Conservation (phyloP, 305 asterid genomes). For the Plantago lanceolata region DNA sequence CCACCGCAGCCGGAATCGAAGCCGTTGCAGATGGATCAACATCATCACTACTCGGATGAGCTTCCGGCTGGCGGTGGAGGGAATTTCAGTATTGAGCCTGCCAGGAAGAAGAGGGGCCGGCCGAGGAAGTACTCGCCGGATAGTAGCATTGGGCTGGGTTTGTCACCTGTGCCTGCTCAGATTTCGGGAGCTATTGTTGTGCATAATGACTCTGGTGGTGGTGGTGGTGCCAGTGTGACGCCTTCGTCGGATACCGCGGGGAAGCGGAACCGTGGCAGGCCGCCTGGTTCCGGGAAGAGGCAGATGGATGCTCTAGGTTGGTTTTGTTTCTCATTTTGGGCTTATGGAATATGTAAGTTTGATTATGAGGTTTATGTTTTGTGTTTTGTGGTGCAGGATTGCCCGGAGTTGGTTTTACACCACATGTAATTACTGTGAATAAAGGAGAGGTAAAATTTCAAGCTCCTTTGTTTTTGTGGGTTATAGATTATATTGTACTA, state of each 20-base stretch:
- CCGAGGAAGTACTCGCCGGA: conserved; percentile 75
- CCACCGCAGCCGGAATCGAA: conserved; percentile 4
- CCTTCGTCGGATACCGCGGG: conserved; percentile 48
- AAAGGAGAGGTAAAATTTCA: conserved; percentile 58
- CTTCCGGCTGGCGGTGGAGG: too few species aligned
- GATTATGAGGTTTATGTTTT: conserved; percentile 8
- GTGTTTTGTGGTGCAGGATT: conserved; percentile 43
- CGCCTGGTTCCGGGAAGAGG: conserved; percentile 76
- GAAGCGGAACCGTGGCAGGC: conserved; percentile 78
- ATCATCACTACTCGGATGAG: too few species aligned
- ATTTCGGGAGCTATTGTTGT: conserved; percentile 36
- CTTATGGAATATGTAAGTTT: not conserved
- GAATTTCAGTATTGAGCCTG: conserved; percentile 42
- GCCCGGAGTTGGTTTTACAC: conserved; percentile 72
- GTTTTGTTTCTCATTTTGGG: too few species aligned
- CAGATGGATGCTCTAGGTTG: conserved; percentile 74
- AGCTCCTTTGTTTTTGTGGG: too few species aligned
- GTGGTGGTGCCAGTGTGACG: conserved; percentile 40
- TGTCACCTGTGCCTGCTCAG: conserved; percentile 51
- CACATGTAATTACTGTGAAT: conserved; percentile 64
- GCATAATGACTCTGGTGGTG: conserved; percentile 40
- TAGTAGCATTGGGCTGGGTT: conserved; percentile 61
- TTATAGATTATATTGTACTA: too few species aligned
- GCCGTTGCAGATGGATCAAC: conserved; percentile 32
- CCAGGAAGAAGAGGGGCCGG: conserved; percentile 69